Conservation (phyloP, 169 alveolate genomes). For the Plasmodium cynomolgi region DNA sequence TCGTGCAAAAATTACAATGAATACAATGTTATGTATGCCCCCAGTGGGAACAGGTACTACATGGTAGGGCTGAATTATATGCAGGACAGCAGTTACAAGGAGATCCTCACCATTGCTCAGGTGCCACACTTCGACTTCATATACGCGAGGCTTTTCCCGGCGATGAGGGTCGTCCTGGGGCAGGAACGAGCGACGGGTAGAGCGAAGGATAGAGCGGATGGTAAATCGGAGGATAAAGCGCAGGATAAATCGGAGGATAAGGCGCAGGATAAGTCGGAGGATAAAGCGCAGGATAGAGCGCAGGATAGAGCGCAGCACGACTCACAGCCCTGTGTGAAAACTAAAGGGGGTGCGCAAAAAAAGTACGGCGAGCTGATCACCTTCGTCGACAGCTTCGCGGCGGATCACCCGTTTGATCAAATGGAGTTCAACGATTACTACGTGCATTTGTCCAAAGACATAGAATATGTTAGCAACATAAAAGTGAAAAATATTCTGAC, state of each 20-base stretch:
- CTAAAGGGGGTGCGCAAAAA: background rate
- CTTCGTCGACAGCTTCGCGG: constrained; percentile 12
- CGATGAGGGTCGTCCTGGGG: constrained; percentile 5
- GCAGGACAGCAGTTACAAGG: constrained; percentile 36
- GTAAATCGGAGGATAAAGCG: background rate
- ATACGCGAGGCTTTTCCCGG: constrained; percentile 3
- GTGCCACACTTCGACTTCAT: constrained; percentile 56
- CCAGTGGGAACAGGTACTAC: constrained; percentile 68
- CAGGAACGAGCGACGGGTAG: background rate
- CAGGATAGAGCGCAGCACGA: background rate
- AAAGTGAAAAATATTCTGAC: constrained; percentile 46
- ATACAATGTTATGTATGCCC: constrained; percentile 52
- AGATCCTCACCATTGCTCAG: constrained; percentile 39
- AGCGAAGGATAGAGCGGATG: background rate
- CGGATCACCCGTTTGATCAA: constrained; percentile 11
- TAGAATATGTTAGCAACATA: constrained; percentile 31
- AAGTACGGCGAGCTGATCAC: constrained; percentile 1
- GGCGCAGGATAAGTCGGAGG: background rate
- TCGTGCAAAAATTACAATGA: constrained; percentile 6
- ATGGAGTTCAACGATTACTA: constrained; percentile 13
- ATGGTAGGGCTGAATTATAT: constrained; percentile 38
- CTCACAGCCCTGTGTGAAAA: background rate
- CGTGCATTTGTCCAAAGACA: background rate
- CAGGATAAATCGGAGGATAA: background rate
- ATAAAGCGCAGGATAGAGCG: background rate